Conservation (phyloP, 805 yeast species). For the Torulaspora delbrueckii region DNA sequence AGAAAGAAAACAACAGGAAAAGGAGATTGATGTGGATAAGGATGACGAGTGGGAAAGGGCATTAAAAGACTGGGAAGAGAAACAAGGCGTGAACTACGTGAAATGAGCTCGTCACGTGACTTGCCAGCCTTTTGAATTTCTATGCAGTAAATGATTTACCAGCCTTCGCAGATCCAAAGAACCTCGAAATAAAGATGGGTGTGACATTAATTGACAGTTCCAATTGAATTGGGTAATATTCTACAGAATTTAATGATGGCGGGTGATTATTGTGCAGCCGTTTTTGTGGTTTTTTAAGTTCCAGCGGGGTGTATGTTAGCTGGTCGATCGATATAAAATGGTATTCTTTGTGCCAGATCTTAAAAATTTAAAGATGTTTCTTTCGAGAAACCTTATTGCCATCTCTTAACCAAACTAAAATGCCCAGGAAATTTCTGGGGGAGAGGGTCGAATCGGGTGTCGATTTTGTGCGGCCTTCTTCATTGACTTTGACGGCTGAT, state of each 20-base stretch:
- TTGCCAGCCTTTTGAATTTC: slow-evolving; percentile 4
- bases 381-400: not conserved
- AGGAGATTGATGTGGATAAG: slow-evolving; percentile 50
- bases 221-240: not conserved
- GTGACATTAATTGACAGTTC: not conserved
- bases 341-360: not conserved
- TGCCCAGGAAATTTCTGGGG: slow-evolving; percentile 33
- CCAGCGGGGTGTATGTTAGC: not conserved
- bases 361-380: not conserved
- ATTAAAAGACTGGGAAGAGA: slow-evolving; percentile 52
- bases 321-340: not conserved
- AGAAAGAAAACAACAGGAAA: slow-evolving; percentile 39
- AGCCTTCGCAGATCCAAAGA: slow-evolving; percentile 4
- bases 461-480: slow-evolving; percentile 32
- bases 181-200: not conserved
- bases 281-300: not conserved
- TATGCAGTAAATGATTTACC: slow-evolving; percentile 2
- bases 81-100: slow-evolving; percentile 33
- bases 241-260: not conserved
- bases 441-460: slow-evolving; percentile 24
- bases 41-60: slow-evolving; percentile 73
- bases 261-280: not conserved
- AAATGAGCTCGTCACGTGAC: slow-evolving; percentile 13
- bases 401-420: slow-evolving; percentile 3
- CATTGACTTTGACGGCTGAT: slow-evolving; percentile 27